Percentiles rank a stretch among this genome's conserved stretches.
Evolutionary conservation across 2,329 filamentous ascomycete species (phyloP).

Genomic region (Aspergillus sp.): DNA sequence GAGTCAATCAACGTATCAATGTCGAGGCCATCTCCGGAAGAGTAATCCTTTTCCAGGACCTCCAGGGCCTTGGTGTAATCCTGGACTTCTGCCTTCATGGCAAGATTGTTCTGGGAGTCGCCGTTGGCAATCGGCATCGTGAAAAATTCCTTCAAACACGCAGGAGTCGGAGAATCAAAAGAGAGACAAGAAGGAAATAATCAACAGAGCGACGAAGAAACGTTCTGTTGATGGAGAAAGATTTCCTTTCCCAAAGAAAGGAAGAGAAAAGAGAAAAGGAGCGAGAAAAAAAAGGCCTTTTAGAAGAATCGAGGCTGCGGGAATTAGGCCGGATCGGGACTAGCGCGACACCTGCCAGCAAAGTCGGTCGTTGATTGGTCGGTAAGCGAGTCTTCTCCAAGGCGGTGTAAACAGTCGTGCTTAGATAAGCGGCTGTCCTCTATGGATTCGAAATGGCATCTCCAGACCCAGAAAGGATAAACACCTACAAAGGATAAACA

Average conservation of each 20-base stretch:
- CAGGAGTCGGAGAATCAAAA: slow-evolving; percentile 12
- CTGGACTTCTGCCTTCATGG: slow-evolving; percentile 48
- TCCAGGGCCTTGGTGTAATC: slow-evolving; percentile 70
- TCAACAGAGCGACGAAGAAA: slow-evolving; percentile 37
- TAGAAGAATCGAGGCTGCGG: slow-evolving; percentile 12
- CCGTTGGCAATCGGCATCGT: slow-evolving; percentile 67
- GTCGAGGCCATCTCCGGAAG: slow-evolving; percentile 73
- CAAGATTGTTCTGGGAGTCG: slow-evolving; percentile 40
- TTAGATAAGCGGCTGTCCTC: too few relatives aligned
- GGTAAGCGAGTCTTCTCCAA: slow-evolving; percentile 1
- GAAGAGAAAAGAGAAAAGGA: slow-evolving; percentile 35
- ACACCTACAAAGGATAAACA: too few relatives aligned
- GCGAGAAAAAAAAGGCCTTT: slow-evolving; percentile 22
- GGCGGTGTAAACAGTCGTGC: slow-evolving; percentile 2
- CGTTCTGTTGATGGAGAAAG: slow-evolving; percentile 52
- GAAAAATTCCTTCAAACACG: slow-evolving; percentile 19
- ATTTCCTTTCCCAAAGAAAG: slow-evolving; percentile 48
- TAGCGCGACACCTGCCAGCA: slow-evolving; percentile 10
- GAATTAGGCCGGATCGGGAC: slow-evolving; percentile 12
- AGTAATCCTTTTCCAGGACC: slow-evolving; percentile 67
- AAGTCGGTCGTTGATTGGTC: slow-evolving; percentile 2
- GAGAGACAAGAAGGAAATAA: slow-evolving; percentile 21
- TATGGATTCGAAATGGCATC: too few relatives aligned
- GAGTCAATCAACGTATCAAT: slow-evolving; percentile 83
- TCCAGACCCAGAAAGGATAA: too few relatives aligned